Base-by-base conservation (phyloP, 768 basidiomycete species). In the Boletus rufocinnamomeus region DNA sequence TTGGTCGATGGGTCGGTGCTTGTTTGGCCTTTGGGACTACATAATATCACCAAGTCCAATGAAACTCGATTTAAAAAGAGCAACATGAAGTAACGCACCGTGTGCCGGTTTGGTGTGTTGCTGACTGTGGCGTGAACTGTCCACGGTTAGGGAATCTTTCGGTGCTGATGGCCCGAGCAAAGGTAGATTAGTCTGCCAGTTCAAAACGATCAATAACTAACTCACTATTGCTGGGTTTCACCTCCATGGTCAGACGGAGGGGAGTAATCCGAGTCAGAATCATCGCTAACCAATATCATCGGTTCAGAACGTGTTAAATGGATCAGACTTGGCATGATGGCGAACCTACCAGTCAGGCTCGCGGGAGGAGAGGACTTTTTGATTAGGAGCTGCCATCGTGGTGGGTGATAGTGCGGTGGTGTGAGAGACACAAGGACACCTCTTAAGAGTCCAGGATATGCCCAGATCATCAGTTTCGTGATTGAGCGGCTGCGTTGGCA, bases 361-460 rank as follows among this genome's bases (percentile, higher is more conserved):
- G n/a, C n/a, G n/a, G 30, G 19, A 9, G 27, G 43, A 19, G 4
- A 2, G 43, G 16, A 2, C 40, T 48, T 49, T 4, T 19, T 30
- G 8, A 21, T 34, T 19, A 4, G 17, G 11, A 2, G 48, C 11
- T 1, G 16, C 16, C 62, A 56, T 64, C n/a, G 2, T 0, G 3
- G 21, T 5, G n/a, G 35, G 40, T 43, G 46, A 54, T 34, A 27
- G 40, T 46, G 40, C 6, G 25, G 17, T 11, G 55, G 16, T 3
- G 40, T 11, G 34, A 2, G 43, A 7, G 23, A 1, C 32, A 34
- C 58, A 43, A 53, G 35, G 38, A 67, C 21, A 35, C 4, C 51
- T 44, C 60, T 58, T 70, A 68, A 58, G 25, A 62, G 56, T 57
- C 34, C 21, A 70, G 63, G 61, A 30, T 23, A 17, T 19, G 19